phyloP scores from a whole-genome alignment of 2,329 filamentous ascomycete species.

The Huntiella bhutanensis region DNA sequence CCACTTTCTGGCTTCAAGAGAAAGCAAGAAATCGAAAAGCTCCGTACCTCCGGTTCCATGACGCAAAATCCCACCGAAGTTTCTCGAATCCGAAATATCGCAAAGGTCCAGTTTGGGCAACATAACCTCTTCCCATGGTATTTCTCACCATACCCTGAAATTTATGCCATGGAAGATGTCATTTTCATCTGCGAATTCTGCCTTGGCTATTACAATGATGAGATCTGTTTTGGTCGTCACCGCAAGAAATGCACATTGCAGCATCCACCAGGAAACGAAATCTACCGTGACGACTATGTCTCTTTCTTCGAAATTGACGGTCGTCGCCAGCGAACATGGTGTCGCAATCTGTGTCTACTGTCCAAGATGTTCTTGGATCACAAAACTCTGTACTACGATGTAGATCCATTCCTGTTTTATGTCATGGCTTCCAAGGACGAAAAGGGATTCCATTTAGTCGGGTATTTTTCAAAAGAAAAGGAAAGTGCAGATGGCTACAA shows the following conservation, averaged over 20 bases:
- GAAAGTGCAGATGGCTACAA: conserved; percentile 95
- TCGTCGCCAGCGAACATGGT: conserved; percentile 84
- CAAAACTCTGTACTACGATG: conserved; percentile 97
- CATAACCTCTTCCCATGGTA: conserved; percentile 95
- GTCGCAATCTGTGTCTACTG: conserved; percentile 81
- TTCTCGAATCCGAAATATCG: conserved; percentile 84
- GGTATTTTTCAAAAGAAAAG: conserved; percentile 99
- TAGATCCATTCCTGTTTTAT: conserved; percentile 98
- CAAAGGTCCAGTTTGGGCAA: conserved; percentile 82
- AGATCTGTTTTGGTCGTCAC: conserved; percentile 68
- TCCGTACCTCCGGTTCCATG: conserved; percentile 90
- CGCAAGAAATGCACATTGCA: conserved; percentile 75
- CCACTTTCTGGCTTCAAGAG: conserved; percentile 41
- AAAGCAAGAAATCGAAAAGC: conserved; percentile 89
- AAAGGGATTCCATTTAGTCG: conserved; percentile 84
- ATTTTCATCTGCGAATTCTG: conserved; percentile 98
- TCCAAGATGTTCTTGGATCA: conserved; percentile 95
- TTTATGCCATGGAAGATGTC: conserved; percentile 71
- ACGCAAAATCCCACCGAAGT: conserved; percentile 97
- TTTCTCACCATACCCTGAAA: conserved; percentile 88
- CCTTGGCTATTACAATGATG: conserved; percentile 70
- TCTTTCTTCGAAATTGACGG: conserved; percentile 98
- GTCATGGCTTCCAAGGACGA: conserved; percentile 86
- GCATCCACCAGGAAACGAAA: conserved; percentile 93
- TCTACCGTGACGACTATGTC: conserved; percentile 84